Conservation (phyloP, 78 protist species). For the Salpingoeca rosetta region DNA sequence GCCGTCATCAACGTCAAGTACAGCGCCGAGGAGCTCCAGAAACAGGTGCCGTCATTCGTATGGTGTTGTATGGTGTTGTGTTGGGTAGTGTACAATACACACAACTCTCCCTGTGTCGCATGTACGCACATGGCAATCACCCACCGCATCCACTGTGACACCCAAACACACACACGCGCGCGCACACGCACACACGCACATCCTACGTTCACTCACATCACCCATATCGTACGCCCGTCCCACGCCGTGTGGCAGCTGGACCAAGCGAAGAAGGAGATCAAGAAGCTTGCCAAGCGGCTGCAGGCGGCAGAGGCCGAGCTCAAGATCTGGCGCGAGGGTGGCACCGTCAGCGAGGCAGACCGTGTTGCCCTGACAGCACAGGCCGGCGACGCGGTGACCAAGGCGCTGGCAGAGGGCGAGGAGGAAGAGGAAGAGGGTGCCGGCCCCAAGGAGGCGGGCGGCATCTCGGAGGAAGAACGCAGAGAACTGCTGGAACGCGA, state of each 20-base stretch:
- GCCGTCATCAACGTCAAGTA: conserved; percentile 66
- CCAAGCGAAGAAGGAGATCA: neutral
- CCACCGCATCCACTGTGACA: neutral
- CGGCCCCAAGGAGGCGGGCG: conserved; percentile 2
- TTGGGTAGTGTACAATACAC: too few relatives aligned
- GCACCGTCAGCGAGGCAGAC: neutral
- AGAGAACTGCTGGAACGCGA: too few relatives aligned
- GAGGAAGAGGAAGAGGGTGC: conserved; percentile 12
- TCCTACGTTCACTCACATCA: too few relatives aligned
- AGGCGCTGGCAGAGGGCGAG: conserved; percentile 12
- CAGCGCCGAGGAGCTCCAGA: conserved; percentile 1
- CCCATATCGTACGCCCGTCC: neutral
- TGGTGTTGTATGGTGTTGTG: too few relatives aligned
- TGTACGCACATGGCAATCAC: neutral
- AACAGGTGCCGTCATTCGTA: neutral
- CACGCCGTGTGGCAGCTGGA: neutral
- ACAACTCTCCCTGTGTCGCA: too few relatives aligned
- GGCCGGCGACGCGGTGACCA: neutral
- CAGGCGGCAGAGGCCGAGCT: neutral
- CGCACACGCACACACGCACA: neutral
- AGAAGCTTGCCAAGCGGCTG: neutral
- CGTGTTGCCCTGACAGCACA: neutral
- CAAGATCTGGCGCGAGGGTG: neutral
- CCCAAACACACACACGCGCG: too few relatives aligned
- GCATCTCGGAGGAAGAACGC: neutral